phyloP scores from a whole-genome alignment of 139 green algal genomes.

The Monoraphidium neglectum region DNA sequence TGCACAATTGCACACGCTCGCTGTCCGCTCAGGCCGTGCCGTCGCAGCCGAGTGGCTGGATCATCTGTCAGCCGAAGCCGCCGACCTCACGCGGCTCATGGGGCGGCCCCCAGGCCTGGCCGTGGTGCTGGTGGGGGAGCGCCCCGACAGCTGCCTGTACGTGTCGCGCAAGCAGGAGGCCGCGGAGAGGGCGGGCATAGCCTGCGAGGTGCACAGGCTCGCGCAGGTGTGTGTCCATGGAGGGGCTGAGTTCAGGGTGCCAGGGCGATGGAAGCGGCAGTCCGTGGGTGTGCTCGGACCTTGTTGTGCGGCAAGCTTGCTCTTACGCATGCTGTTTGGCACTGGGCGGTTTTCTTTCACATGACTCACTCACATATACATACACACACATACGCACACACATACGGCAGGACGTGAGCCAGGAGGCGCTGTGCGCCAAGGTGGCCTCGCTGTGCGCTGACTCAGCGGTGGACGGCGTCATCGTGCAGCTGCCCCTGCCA shows the following conservation, averaged over 20 bases:
- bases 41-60: conserved; percentile 15
- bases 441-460: conserved; percentile 76
- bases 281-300: too few species aligned
- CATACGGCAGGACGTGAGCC: conserved; percentile 32
- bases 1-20: too few species aligned
- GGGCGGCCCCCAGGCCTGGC: conserved; percentile 27
- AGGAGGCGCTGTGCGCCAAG: conserved; percentile 45
- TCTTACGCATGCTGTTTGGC: too few species aligned
- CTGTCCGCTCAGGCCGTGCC: conserved; percentile 1
- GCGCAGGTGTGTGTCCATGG: neutral
- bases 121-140: conserved; percentile 91
- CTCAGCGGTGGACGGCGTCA: conserved; percentile 81
- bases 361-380: too few species aligned
- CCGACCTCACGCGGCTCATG: neutral
- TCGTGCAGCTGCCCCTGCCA: conserved; percentile 91
- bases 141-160: conserved; percentile 93
- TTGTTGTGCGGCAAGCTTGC: too few species aligned
- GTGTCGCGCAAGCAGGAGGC: conserved; percentile 91
- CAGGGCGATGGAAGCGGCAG: too few species aligned
- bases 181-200: conserved; percentile 40
- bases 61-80: conserved; percentile 18
- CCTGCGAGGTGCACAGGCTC: neutral
- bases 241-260: conserved; percentile 22
- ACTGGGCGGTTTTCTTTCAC: too few species aligned
- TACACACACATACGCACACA: too few species aligned